Conservation (phyloP, 345 rosid genomes). For the Eucalyptus decipiens region DNA sequence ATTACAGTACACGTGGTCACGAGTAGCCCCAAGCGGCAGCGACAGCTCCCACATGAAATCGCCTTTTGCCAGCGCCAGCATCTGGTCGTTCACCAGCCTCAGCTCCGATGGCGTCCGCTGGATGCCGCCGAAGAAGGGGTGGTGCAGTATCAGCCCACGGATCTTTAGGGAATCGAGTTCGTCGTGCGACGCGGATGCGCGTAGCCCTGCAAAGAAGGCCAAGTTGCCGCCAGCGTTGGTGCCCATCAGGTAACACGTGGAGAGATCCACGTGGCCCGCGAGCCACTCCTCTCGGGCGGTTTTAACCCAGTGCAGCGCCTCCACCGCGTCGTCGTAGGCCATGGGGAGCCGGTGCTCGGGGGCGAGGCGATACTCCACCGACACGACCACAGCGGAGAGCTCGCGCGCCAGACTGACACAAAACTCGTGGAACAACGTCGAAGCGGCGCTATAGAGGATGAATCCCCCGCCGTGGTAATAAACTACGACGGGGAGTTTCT, state of each 20-base stretch:
- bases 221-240: constrained; percentile 54
- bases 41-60: constrained; percentile 50
- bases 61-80: constrained; percentile 4
- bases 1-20: constrained; percentile 53
- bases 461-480: constrained; percentile 65
- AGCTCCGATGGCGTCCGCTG: constrained; percentile 34
- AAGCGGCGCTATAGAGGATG: constrained; percentile 18
- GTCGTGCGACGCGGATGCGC: neutral
- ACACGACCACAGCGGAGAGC: constrained; percentile 22
- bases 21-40: constrained; percentile 34
- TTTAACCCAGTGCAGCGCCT: constrained; percentile 26
- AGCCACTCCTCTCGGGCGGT: constrained; percentile 22
- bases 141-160: constrained; percentile 50
- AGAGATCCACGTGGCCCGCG: constrained; percentile 11
- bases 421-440: neutral
- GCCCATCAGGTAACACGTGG: constrained; percentile 35
- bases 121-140: constrained; percentile 49
- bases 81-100: constrained; percentile 1
- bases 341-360: constrained; percentile 69
- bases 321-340: constrained; percentile 51
- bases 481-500: constrained; percentile 42
- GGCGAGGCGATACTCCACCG: constrained; percentile 42
- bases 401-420: constrained; percentile 13
- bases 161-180: constrained; percentile 31
- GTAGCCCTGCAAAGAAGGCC: constrained; percentile 32